Percentiles rank a stretch among this genome's conserved stretches.
These are phyloP conservation scores for Microstegium vimineum DNA, from an alignment of 176 grass and related monocot species.

Conservation along the genomic window DNA sequence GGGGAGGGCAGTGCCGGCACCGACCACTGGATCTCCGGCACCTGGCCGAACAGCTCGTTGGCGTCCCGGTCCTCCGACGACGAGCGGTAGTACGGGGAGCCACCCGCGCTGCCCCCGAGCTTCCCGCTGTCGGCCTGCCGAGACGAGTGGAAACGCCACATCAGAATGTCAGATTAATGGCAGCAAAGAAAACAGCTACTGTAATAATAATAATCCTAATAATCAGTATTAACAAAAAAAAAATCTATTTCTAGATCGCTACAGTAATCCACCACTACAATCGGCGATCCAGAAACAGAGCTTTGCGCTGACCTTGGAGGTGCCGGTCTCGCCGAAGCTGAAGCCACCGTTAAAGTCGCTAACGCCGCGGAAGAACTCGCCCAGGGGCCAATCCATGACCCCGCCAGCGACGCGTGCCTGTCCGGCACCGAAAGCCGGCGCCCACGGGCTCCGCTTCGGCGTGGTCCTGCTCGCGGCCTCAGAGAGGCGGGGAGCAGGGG, in stretches of 20 bases:
- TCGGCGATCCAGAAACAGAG: background rate
- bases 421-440: slow-evolving; percentile 7
- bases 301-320: slow-evolving; percentile 52
- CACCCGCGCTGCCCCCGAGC: slow-evolving; percentile 60
- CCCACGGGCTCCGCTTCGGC: slow-evolving; percentile 33
- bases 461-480: slow-evolving; percentile 1
- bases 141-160: background rate
- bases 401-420: slow-evolving; percentile 25
- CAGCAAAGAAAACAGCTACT: too few species aligned
- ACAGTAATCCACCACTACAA: too few species aligned
- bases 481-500: background rate
- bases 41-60: slow-evolving; percentile 53
- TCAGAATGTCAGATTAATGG: background rate
- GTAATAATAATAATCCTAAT: too few species aligned
- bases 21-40: slow-evolving; percentile 53
- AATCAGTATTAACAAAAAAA: too few species aligned
- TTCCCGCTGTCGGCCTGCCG: slow-evolving; percentile 74
- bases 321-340: slow-evolving; percentile 50
- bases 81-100: slow-evolving; percentile 48
- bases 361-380: slow-evolving; percentile 70
- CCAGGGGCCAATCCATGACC: slow-evolving; percentile 63
- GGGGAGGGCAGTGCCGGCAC: slow-evolving; percentile 51
- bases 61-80: slow-evolving; percentile 43
- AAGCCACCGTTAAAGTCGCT: slow-evolving; percentile 48
- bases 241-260: too few species aligned